phyloP scores from a whole-genome alignment of 1,284 basidiomycete species.

The Xanthoconium separans region DNA sequence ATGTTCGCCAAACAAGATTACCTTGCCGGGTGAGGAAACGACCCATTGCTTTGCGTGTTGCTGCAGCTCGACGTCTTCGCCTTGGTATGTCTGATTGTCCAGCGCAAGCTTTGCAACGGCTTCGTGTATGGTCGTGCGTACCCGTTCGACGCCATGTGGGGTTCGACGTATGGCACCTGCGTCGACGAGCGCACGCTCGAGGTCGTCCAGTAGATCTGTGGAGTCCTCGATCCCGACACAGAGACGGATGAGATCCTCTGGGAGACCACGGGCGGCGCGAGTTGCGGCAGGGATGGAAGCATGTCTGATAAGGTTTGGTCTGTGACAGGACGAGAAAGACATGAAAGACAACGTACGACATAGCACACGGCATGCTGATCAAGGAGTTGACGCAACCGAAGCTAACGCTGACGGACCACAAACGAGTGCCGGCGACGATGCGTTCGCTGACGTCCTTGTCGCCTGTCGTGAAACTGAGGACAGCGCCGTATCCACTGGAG shows the following conservation, averaged over 20 bases:
- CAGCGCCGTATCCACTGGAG: constrained; percentile 89
- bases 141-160: constrained; percentile 39
- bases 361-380: constrained; percentile 99
- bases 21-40: constrained; percentile 95
- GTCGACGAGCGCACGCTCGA: constrained; percentile 89
- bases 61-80: neutral
- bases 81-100: constrained; percentile 22
- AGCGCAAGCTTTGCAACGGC: constrained; percentile 69
- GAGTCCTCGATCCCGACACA: constrained; percentile 99
- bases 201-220: constrained; percentile 90
- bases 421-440: constrained; percentile 87
- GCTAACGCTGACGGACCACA: constrained; percentile 98
- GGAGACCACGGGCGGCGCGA: constrained; percentile 90
- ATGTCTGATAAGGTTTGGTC: constrained; percentile 56
- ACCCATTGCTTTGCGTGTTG: constrained; percentile 70
- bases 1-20: constrained; percentile 98
- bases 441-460: constrained; percentile 90
- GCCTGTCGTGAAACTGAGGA: constrained; percentile 93
- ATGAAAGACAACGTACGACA: constrained; percentile 76
- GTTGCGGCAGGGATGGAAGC: constrained; percentile 95
- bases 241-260: constrained; percentile 96
- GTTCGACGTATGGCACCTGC: constrained; percentile 82
- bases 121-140: constrained; percentile 48
- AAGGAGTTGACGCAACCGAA: constrained; percentile 98
- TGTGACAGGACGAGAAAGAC: constrained; percentile 8